phyloP scores from a whole-genome alignment of 2,329 filamentous ascomycete genomes.

The Furcasterigmium sp. region DNA sequence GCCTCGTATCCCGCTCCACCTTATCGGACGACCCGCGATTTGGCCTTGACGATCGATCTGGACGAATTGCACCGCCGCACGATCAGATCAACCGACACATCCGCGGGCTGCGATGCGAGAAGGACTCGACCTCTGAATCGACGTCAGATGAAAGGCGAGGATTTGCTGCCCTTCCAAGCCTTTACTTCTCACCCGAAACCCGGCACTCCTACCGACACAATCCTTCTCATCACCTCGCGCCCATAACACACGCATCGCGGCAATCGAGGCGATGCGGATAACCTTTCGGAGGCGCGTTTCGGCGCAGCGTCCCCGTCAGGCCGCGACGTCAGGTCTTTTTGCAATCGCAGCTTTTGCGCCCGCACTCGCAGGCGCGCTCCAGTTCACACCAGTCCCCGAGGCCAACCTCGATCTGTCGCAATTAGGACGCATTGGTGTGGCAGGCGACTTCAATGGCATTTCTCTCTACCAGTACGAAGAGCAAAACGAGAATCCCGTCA shows the following conservation, averaged over 20 bases:
- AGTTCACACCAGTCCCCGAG: conserved; percentile 57
- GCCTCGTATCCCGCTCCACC: too few relatives aligned
- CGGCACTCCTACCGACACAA: too few relatives aligned
- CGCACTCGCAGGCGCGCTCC: conserved; percentile 43
- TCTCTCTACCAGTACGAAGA: conserved; percentile 83
- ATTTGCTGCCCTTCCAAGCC: not conserved
- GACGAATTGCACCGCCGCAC: not conserved
- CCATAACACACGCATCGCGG: not conserved
- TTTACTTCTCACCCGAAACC: too few relatives aligned
- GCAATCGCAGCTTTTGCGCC: conserved; percentile 34
- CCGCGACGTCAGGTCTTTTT: conserved; percentile 26
- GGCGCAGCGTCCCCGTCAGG: conserved; percentile 28
- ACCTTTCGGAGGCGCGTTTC: conserved; percentile 35
- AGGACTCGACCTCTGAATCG: not conserved
- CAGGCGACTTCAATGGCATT: conserved; percentile 85
- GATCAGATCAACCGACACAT: not conserved
- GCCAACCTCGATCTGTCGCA: conserved; percentile 72
- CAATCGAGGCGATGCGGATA: conserved; percentile 39
- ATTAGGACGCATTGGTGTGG: conserved; percentile 78
- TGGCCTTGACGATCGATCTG: not conserved
- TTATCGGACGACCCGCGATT: not conserved
- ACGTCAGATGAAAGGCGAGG: not conserved
- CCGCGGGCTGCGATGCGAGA: not conserved
- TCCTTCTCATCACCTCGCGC: too few relatives aligned
- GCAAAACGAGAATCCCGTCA: conserved; percentile 64